Percentiles rank a stretch among this genome's conserved stretches.
Conservation (phyloP, 345 rosid genomes). For the Populus pruinosa region DNA sequence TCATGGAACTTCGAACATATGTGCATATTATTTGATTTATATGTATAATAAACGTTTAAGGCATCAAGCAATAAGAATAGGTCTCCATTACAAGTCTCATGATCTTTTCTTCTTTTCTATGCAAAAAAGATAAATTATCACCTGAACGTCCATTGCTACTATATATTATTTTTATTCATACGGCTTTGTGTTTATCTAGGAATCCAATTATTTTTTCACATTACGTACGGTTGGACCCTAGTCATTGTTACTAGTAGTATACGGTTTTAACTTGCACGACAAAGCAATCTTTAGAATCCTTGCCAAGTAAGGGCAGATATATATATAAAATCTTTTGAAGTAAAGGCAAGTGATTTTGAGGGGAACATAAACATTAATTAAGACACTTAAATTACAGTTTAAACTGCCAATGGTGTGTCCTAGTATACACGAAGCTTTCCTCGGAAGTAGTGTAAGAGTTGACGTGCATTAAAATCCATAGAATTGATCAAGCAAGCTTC, state of each 20-base stretch:
- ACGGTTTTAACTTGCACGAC: constrained; percentile 1
- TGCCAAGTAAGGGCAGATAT: background rate
- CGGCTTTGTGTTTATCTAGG: background rate
- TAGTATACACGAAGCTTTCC: background rate
- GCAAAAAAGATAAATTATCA: background rate
- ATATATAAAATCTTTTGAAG: background rate
- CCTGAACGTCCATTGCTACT: background rate
- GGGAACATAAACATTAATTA: background rate
- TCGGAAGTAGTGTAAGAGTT: background rate
- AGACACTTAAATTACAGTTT: background rate
- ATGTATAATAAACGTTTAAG: background rate
- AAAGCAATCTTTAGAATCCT: background rate
- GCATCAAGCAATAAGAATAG: too few species aligned
- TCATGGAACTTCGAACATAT: background rate
- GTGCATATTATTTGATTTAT: background rate
- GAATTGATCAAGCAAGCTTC: background rate
- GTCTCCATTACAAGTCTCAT: background rate
- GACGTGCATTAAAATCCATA: background rate
- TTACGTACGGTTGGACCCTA: background rate
- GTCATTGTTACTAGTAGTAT: constrained; percentile 9
- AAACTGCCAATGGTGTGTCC: background rate
- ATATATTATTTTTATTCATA: background rate
- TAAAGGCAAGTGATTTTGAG: background rate
- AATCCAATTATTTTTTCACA: background rate
- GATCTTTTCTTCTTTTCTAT: background rate